These are phyloP conservation scores for Sporisorium scitamineum DNA, from an alignment of 1,284 basidiomycete species.

Conservation along the genomic window DNA sequence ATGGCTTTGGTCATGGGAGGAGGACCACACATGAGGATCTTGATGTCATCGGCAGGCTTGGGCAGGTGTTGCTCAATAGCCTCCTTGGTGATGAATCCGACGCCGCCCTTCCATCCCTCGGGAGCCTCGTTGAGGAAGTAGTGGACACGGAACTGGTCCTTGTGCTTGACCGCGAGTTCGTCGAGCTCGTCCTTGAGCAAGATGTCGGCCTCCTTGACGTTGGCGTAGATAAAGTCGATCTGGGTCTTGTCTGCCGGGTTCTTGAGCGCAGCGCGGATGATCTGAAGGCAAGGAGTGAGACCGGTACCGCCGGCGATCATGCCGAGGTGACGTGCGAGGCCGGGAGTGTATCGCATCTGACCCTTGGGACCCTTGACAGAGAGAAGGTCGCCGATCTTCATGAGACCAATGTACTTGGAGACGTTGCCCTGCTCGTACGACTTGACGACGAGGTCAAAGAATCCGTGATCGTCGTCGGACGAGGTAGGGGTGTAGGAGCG, in stretches of 20 bases:
- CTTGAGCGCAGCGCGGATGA: slow-evolving; percentile 88
- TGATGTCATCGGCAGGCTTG: slow-evolving; percentile 62
- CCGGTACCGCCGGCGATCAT: slow-evolving; percentile 96
- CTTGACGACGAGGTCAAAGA: slow-evolving; percentile 98
- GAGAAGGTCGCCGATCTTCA: slow-evolving; percentile 77
- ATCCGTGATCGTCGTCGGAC: slow-evolving; percentile 88
- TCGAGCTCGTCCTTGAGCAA: slow-evolving; percentile 88
- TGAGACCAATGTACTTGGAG: slow-evolving; percentile 81
- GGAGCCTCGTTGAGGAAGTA: slow-evolving; percentile 96
- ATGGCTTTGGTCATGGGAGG: slow-evolving; percentile 97
- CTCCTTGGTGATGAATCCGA: slow-evolving; percentile 93
- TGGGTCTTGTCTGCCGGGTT: slow-evolving; percentile 86
- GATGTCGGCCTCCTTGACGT: slow-evolving; percentile 75
- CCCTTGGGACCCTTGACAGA: slow-evolving; percentile 96
- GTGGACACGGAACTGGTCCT: slow-evolving; percentile 78
- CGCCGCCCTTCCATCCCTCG: slow-evolving; percentile 83
- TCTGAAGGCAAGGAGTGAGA: slow-evolving; percentile 87
- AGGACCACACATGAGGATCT: slow-evolving; percentile 75
- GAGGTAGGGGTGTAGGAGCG: slow-evolving; percentile 95
- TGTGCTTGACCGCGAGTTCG: slow-evolving; percentile 78
- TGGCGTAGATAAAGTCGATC: slow-evolving; percentile 95
- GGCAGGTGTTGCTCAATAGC: slow-evolving; percentile 78
- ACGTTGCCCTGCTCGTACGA: slow-evolving; percentile 97
- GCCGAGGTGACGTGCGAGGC: slow-evolving; percentile 75
- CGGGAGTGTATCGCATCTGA: slow-evolving; percentile 73